Base-by-base conservation (phyloP, 225 moss, liverwort and hornwort genomes). In the Lunularia cruciata region DNA sequence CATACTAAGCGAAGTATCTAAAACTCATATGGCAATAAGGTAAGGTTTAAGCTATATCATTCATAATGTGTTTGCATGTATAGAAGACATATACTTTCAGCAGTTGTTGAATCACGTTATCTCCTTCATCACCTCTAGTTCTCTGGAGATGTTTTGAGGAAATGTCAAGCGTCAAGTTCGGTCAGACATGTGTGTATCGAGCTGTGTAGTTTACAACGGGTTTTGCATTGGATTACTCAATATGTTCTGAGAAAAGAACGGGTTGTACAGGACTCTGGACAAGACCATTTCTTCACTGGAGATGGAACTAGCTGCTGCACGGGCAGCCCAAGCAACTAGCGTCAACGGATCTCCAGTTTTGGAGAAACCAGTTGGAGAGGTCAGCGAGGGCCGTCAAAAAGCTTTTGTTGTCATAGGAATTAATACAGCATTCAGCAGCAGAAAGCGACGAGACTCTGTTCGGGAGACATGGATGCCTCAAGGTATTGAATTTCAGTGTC, bases 401-500 rank as follows among this genome's bases (percentile, higher is more conserved):
- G 95, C 87, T n/a, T 96, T 96, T 55, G 81, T 92, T 39, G 90
- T 92, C 30, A 87, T 96, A 31, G 95, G 95, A 12, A 89, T 96
- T 73, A 96, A 96, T 56, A 96, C 95, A 14, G 95, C 95, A 6
- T 96, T 96, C 75, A 96, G 92, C 74, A 92, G 92, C 39, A 83
- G 95, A 47, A 96, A 90, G 77, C 76, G 95, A 37, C 67, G 95
- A 27, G 92, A 96, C 22, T 92, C 92, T 13, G 90, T 96, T 35
- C 80, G 95, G 14, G 90, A 96, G 78, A 90, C 92, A 47, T 96
- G 92, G 95, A 96, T 96, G 92, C 86, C 65, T 34, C 92, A 90
- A 82, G 92, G 83, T 83, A 60, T 8, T 55, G n/a, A n/a, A n/a
- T n/a, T n/a, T n/a, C n/a, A n/a, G n/a, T n/a, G n/a, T n/a, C n/a